Conservation (phyloP, 495 filamentous ascomycete genomes). For the Neurospora sp. region DNA sequence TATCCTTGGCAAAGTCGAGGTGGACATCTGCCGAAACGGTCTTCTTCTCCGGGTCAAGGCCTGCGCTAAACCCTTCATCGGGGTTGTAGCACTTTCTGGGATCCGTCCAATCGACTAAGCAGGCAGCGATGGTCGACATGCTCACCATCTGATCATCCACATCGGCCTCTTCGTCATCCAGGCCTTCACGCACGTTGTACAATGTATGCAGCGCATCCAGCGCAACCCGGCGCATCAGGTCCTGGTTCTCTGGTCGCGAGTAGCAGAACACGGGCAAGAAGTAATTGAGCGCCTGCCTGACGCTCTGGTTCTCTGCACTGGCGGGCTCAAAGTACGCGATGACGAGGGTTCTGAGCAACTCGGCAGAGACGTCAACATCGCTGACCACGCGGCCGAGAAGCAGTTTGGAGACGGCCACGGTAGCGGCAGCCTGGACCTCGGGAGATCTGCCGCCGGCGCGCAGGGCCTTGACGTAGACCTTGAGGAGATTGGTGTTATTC, state of each 20-base stretch:
- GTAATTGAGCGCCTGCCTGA: conserved; percentile 83
- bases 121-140: conserved; percentile 60
- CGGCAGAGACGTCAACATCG: conserved; percentile 44
- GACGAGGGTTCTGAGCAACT: conserved; percentile 73
- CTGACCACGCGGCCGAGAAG: conserved; percentile 62
- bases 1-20: conserved; percentile 50
- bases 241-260: conserved; percentile 66
- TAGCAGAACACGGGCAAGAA: conserved; percentile 96
- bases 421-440: conserved; percentile 72
- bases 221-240: conserved; percentile 61
- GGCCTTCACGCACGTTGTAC: conserved; percentile 53
- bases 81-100: conserved; percentile 74
- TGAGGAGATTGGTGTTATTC: conserved; percentile 52
- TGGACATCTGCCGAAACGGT: conserved; percentile 58
- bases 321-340: conserved; percentile 86
- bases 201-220: conserved; percentile 58
- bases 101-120: conserved; percentile 93
- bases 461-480: conserved; percentile 68
- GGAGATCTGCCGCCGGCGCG: conserved; percentile 55
- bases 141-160: conserved; percentile 74
- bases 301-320: conserved; percentile 70
- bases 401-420: conserved; percentile 73
- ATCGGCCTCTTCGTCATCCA: conserved; percentile 70
- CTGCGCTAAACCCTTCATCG: conserved; percentile 33
- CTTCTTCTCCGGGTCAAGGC: conserved; percentile 46